Conservation (phyloP, 192 early-diverging fungal genomes). For the Phycomyces blakesleeanus region DNA sequence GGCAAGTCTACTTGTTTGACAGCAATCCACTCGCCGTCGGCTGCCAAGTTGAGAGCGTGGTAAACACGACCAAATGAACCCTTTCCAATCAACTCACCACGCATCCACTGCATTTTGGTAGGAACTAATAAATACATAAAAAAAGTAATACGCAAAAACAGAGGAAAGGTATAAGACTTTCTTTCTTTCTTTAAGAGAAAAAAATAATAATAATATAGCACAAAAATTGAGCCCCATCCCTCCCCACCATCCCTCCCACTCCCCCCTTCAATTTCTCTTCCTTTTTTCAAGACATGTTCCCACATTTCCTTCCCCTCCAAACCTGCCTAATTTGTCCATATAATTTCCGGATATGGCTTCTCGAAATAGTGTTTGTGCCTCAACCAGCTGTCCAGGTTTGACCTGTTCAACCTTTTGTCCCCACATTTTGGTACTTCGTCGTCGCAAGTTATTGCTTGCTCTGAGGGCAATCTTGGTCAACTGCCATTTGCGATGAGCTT, state of each 20-base stretch:
- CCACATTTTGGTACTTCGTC: conserved; percentile 56
- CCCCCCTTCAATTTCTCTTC: neutral
- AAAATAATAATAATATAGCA: too few species aligned
- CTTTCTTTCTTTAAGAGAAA: too few species aligned
- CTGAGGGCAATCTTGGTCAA: conserved; percentile 29
- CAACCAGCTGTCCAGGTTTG: conserved; percentile 33
- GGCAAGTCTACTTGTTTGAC: conserved; percentile 80
- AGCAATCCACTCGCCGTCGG: conserved; percentile 69
- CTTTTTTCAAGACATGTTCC: too few species aligned
- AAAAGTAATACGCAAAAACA: too few species aligned
- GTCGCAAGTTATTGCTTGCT: conserved; percentile 33
- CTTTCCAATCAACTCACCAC: conserved; percentile 77
- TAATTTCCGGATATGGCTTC: conserved; percentile 5
- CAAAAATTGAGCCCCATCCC: neutral
- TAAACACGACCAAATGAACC: conserved; percentile 81
- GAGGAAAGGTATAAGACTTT: too few species aligned
- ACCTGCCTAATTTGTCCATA: conserved; percentile 21
- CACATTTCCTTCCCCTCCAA: too few species aligned
- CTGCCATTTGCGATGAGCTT: conserved; percentile 38
- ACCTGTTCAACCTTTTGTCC: conserved; percentile 44
- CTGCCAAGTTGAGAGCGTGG: conserved; percentile 67
- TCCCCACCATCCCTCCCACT: neutral
- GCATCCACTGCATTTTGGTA: conserved; percentile 64
- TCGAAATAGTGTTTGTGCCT: neutral
- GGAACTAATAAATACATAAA: conserved; percentile 20